Base-by-base conservation (phyloP, 108 stramenopile species). In the Cyclotella choctawhatcheeana region DNA sequence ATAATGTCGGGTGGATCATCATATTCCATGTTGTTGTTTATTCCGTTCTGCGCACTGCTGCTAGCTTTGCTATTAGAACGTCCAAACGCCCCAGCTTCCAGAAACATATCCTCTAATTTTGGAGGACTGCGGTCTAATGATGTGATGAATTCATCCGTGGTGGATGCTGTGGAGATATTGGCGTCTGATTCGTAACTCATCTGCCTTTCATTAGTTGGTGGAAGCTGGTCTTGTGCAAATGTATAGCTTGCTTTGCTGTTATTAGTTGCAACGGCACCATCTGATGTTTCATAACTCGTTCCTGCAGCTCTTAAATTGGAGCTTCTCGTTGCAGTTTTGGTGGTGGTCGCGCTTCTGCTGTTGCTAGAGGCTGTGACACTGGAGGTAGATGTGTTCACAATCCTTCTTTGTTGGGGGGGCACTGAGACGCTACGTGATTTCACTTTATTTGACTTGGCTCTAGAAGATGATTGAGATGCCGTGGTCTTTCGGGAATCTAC, bases 1-100 rank as follows among this genome's bases (percentile, higher is more conserved):
- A 67, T 31, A 53, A 67, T 67, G 0, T 44, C 65, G 0, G 65
- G 65, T 18, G 65, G 65, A 53, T 67, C 65, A 0, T 34, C 51
- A 34, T 13, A 35, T 10, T 13, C 31, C 45, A 29, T 29, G n/a
- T n/a, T 17, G 2, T 30, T 12, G 3, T 16, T 45, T 4, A 1
- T 31, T 5, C 37, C 18, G 18, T 60, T n/a, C n/a, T n/a, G n/a
- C n/a, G n/a, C 17, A 60, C 37, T 37, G 32, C 35, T 37, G 17
- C 32, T 37, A n/a, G 3, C 18, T 5, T 16, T 21, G 35, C 29
- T 26, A 17, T 56, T 13, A 40, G 37, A 10, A 2, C 35, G 16
- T 1, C 47, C 47, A 35, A 67, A 67, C 8, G 27, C 45, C 37
- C 55, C 67, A 16, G 55, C 67, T 3, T 55, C 55, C 67, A 69